Evolutionary conservation across 2,329 filamentous ascomycete species (phyloP).

Genomic region (Cercospora sesami): DNA sequence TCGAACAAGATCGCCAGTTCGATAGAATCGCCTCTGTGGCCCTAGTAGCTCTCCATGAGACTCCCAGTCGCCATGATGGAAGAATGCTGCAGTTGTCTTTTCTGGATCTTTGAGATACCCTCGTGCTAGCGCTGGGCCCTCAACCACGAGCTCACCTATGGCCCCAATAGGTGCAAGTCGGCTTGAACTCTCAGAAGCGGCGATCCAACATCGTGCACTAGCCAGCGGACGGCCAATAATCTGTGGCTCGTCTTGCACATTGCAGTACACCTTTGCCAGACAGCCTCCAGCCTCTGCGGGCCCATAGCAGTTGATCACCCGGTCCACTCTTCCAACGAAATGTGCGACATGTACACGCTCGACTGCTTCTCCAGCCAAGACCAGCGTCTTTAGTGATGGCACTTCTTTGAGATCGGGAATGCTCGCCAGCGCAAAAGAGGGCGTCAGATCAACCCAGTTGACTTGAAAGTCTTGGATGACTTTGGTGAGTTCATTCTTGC

Average conservation of each 20-base stretch:
- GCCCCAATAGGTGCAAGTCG: background rate
- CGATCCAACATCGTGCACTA: background rate
- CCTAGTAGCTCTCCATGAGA: background rate
- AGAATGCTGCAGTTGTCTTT: background rate
- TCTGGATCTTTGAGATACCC: background rate
- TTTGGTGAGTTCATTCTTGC: background rate
- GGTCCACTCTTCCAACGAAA: background rate
- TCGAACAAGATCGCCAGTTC: background rate
- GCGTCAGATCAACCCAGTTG: background rate
- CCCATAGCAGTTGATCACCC: background rate
- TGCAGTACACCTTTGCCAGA: background rate
- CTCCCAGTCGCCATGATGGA: background rate
- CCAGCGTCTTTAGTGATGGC: background rate
- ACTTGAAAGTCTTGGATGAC: background rate
- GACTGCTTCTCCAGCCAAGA: background rate
- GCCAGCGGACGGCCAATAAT: background rate
- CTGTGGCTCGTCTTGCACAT: background rate
- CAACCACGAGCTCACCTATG: background rate
- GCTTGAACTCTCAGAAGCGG: background rate
- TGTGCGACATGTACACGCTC: background rate
- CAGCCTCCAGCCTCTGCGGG: background rate
- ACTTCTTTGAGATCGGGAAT: background rate
- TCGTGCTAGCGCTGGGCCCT: background rate
- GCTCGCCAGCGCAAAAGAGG: background rate
- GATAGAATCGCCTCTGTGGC: background rate